Evolutionary conservation across 2,329 filamentous ascomycete species (phyloP).

Genomic region (Neoarthrinium moseri): DNA sequence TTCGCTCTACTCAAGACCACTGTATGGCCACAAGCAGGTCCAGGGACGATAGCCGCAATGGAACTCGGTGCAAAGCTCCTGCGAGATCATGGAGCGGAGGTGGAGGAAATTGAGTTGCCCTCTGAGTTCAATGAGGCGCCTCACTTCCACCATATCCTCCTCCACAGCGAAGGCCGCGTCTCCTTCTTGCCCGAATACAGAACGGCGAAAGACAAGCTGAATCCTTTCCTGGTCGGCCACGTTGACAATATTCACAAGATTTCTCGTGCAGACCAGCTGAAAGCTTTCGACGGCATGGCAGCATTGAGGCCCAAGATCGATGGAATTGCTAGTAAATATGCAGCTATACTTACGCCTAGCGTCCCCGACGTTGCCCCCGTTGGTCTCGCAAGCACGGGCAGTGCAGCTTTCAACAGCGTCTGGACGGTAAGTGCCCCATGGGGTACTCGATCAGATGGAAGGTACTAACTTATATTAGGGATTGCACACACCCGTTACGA

Average conservation of each 20-base stretch:
- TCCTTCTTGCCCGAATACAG: slow-evolving; percentile 55
- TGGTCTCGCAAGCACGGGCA: slow-evolving; percentile 53
- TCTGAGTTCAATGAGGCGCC: slow-evolving; percentile 45
- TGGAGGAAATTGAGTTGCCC: slow-evolving; percentile 56
- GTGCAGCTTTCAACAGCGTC: slow-evolving; percentile 46
- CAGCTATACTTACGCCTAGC: slow-evolving; percentile 57
- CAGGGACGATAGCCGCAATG: slow-evolving; percentile 42
- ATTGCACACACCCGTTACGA: slow-evolving; percentile 62
- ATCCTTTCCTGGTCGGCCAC: slow-evolving; percentile 41
- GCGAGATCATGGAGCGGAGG: slow-evolving; percentile 44
- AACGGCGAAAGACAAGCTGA: slow-evolving; percentile 44
- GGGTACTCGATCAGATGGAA: background rate
- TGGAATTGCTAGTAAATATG: slow-evolving; percentile 47
- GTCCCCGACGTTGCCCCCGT: slow-evolving; percentile 58
- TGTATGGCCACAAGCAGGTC: slow-evolving; percentile 47
- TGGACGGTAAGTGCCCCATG: slow-evolving; percentile 47
- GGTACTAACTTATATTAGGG: slow-evolving; percentile 24
- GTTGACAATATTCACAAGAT: slow-evolving; percentile 47
- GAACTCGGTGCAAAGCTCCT: slow-evolving; percentile 38
- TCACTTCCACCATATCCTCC: slow-evolving; percentile 50
- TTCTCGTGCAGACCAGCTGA: slow-evolving; percentile 45
- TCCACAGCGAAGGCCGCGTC: slow-evolving; percentile 50
- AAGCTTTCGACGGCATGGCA: slow-evolving; percentile 55
- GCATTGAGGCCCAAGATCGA: slow-evolving; percentile 54
- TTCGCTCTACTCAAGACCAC: slow-evolving; percentile 55